These are phyloP conservation scores for Neonectria ditissima DNA, from an alignment of 2,329 filamentous ascomycete genomes.

Conservation along the genomic window DNA sequence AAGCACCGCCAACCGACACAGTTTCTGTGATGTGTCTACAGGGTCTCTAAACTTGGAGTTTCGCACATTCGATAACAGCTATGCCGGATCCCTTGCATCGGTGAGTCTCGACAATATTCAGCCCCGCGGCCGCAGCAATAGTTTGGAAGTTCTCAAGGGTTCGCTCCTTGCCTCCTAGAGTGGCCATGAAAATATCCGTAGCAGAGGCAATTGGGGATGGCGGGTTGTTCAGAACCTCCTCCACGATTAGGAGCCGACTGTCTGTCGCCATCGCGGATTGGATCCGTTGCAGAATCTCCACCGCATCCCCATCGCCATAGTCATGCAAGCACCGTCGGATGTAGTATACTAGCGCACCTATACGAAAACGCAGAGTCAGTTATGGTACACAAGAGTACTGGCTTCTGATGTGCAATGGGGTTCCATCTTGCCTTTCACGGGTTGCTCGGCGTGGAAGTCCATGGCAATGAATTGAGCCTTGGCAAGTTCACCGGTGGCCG, in stretches of 20 bases:
- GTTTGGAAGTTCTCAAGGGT: constrained; percentile 2
- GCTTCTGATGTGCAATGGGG: neutral
- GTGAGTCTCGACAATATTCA: constrained; percentile 7
- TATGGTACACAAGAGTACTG: too few species aligned
- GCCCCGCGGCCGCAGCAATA: constrained; percentile 3
- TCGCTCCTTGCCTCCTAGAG: constrained; percentile 17
- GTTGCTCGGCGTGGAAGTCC: constrained; percentile 17
- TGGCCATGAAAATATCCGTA: constrained; percentile 17
- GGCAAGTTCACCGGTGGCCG: neutral
- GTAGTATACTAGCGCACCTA: constrained; percentile 8
- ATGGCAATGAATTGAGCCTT: constrained; percentile 13
- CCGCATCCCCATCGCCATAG: constrained; percentile 9
- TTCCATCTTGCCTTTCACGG: constrained; percentile 13
- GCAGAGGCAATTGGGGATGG: constrained; percentile 9
- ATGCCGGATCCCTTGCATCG: constrained; percentile 4
- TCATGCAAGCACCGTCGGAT: constrained; percentile 21
- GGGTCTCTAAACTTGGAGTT: neutral
- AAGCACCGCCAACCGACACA: too few species aligned
- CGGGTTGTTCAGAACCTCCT: constrained; percentile 11
- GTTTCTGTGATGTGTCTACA: too few species aligned
- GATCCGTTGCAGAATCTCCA: constrained; percentile 5
- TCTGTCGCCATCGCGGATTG: constrained; percentile 7
- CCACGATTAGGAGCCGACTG: constrained; percentile 15
- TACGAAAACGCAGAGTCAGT: neutral
- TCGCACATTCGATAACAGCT: constrained; percentile 14